Conservation (phyloP, 805 yeast genomes). For the Wickerhamiella musiphila region DNA sequence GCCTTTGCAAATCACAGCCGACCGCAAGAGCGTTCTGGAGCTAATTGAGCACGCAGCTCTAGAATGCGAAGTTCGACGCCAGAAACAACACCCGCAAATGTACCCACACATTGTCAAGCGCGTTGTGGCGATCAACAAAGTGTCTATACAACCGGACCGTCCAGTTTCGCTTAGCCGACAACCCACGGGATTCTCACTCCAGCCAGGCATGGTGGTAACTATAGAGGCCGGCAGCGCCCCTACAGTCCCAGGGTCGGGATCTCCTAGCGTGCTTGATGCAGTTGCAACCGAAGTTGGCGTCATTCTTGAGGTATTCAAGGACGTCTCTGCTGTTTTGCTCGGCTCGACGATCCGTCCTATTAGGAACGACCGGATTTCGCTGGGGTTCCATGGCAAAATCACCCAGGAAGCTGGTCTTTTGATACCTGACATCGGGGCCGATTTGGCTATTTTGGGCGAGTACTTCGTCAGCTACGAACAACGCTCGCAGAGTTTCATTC, state of each 20-base stretch:
- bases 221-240: neutral
- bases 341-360: conserved; percentile 6
- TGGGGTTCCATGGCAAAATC: conserved; percentile 6
- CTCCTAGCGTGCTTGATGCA: neutral
- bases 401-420: conserved; percentile 6
- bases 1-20: conserved; percentile 10
- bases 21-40: conserved; percentile 10
- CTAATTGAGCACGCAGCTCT: conserved; percentile 13
- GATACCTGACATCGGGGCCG: conserved; percentile 12
- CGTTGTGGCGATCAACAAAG: conserved; percentile 9
- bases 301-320: conserved; percentile 8
- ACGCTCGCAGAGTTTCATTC: conserved; percentile 1
- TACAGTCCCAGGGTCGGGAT: no score
- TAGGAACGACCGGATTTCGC: conserved; percentile 5
- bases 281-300: conserved; percentile 8
- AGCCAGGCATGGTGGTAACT: neutral
- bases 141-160: conserved; percentile 4
- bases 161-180: neutral
- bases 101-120: conserved; percentile 9
- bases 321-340: conserved; percentile 8
- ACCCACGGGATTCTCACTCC: neutral
- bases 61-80: conserved; percentile 6
- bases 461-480: conserved; percentile 9
- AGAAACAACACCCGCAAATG: conserved; percentile 6
- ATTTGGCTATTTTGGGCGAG: conserved; percentile 10